Base-by-base conservation (phyloP, 2,329 filamentous ascomycete genomes). In the Penicillium olsonii region DNA sequence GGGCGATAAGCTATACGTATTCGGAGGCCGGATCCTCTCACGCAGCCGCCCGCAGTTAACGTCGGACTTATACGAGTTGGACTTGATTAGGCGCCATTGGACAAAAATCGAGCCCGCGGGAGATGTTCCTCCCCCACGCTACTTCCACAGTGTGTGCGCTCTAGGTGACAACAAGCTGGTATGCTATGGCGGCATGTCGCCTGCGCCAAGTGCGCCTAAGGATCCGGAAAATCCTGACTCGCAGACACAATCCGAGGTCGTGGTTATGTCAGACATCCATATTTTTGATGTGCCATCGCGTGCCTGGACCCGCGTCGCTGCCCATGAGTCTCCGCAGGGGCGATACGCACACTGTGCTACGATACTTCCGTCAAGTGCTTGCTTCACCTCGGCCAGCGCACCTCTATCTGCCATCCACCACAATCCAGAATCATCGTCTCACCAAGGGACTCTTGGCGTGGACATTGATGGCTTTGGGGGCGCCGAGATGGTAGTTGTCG, bases 131-230 rank as follows among this genome's bases (percentile, higher is more conserved):
- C 88, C 91, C 2, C 90, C 94, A 8, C 84, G 94, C 53, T 99
- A 99, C 69, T 99, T 99, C 59, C 94, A 99, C 75, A 97, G 91
- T 56, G 88, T 97, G 69, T 99, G 94, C 68, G 83, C 90, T 1
- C 75, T 99, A 2, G 94, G 94, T 18, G 94, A 97, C 67, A 92
- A 90, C 2, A 99, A 97, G 71, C 80, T 99, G 69, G 92, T 99
- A 3, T 97, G 92, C 72, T 99, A 97, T 70, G 94, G 94, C 50
- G 94, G 94, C 60, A 99, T 99, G 94, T 96, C 92, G 9, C 92
- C 92, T 1, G 83, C 85, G 10, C 75, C 79, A 6, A 79, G 67
- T 34, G 64, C 75, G 12, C 70, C 61, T 35, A 73, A 75, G 48
- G 75, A 79, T 37, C 69, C 79, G 3, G 47, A 56, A n/a, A 61